These are phyloP conservation scores for Tolypocladium ovalisporum DNA, from an alignment of 2,329 filamentous ascomycete species.

Conservation along the genomic window DNA sequence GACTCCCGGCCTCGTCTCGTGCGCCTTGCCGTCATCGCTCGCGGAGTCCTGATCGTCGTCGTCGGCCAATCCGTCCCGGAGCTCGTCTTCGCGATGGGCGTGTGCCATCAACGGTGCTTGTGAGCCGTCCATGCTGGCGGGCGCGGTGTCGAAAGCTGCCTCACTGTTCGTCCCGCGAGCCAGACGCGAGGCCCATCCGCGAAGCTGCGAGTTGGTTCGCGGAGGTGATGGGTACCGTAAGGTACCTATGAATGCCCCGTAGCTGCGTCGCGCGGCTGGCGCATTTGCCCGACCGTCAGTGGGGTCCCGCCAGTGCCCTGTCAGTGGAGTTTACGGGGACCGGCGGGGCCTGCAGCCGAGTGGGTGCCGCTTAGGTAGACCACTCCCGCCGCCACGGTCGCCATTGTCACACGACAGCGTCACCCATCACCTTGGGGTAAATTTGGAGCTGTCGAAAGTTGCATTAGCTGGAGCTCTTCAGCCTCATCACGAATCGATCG, in stretches of 20 bases:
- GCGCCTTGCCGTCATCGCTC: constrained; percentile 16
- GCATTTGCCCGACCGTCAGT: background rate
- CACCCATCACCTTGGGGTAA: background rate
- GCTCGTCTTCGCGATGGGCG: constrained; percentile 16
- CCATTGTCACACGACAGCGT: background rate
- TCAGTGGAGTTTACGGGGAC: background rate
- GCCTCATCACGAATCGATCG: no score
- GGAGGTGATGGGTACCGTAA: background rate
- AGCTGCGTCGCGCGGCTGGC: no score
- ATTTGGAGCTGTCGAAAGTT: no score
- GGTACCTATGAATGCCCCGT: background rate
- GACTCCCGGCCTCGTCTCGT: constrained; percentile 24
- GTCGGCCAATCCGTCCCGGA: constrained; percentile 17
- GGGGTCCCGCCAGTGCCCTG: background rate
- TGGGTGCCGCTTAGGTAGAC: background rate
- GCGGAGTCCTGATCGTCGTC: constrained; percentile 10
- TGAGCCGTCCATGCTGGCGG: constrained; percentile 20
- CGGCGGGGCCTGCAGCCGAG: background rate
- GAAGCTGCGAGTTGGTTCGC: background rate
- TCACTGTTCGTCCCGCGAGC: background rate
- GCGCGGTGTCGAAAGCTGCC: background rate
- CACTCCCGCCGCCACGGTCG: background rate
- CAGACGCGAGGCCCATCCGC: background rate
- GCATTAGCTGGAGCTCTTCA: no score
- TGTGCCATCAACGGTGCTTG: constrained; percentile 27